phyloP scores from a whole-genome alignment of 306 rosid genomes.

The Trichosanthes cucumerina region DNA sequence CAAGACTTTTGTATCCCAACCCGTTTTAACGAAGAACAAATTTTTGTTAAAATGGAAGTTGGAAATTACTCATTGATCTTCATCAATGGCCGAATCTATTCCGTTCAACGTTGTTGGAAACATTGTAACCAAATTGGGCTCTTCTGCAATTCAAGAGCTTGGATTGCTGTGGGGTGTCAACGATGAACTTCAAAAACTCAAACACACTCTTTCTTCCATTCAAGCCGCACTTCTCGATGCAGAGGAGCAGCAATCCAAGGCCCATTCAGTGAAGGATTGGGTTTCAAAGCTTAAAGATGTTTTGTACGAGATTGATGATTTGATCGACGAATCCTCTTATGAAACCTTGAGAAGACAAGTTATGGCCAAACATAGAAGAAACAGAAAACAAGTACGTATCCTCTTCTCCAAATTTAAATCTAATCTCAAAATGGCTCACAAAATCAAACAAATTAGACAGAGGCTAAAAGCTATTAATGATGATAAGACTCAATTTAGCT shows the following conservation, averaged over 20 bases:
- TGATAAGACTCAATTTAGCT: not conserved
- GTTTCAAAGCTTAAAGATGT: slow-evolving; percentile 16
- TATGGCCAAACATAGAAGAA: not conserved
- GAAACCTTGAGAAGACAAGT: not conserved
- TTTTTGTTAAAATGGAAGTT: too few relatives aligned
- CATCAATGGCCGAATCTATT: not conserved
- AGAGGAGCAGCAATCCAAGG: not conserved
- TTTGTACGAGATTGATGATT: not conserved
- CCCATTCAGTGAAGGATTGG: slow-evolving; percentile 3
- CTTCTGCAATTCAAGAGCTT: not conserved
- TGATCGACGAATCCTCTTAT: slow-evolving; percentile 5
- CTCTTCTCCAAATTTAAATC: not conserved
- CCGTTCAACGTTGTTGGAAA: not conserved
- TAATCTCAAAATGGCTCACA: not conserved
- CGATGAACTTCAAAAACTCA: not conserved
- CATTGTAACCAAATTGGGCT: not conserved
- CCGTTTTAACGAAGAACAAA: too few relatives aligned
- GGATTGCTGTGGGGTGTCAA: not conserved
- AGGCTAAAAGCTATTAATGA: not conserved
- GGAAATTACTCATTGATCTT: too few relatives aligned
- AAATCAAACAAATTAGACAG: not conserved
- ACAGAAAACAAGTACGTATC: not conserved
- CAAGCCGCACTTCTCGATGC: slow-evolving; percentile 4
- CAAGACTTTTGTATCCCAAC: too few relatives aligned
- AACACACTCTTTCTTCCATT: not conserved